Percentiles rank a stretch among this genome's conserved stretches.
Evolutionary conservation across 164 flowering plant species (phyloP).

Genomic region (Chimonanthus praecox): DNA sequence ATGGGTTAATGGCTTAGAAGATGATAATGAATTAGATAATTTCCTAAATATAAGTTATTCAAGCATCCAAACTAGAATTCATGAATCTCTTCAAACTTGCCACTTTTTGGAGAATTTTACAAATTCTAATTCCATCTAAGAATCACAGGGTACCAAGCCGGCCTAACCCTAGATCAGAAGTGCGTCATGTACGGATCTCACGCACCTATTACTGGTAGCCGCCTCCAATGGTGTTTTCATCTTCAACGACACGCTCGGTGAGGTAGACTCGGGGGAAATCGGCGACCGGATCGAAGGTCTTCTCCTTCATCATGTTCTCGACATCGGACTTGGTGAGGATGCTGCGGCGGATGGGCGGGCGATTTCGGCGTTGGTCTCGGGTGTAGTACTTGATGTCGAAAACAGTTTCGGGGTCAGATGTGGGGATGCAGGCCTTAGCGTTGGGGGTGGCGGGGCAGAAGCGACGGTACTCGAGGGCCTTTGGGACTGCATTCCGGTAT

Average conservation of each 20-base stretch:
- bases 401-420: constrained; percentile 70
- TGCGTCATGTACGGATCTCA: neutral
- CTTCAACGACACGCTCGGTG: constrained; percentile 53
- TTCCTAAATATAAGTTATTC: too few species aligned
- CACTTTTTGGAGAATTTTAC: too few species aligned
- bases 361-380: constrained; percentile 78
- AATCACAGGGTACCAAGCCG: neutral
- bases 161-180: neutral
- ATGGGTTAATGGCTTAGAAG: too few species aligned
- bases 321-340: constrained; percentile 62
- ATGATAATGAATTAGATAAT: too few species aligned
- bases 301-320: constrained; percentile 61
- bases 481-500: constrained; percentile 60
- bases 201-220: constrained; percentile 63
- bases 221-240: constrained; percentile 56
- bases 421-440: constrained; percentile 42
- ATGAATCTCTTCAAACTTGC: too few species aligned
- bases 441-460: constrained; percentile 59
- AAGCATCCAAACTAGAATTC: too few species aligned
- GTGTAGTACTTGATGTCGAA: constrained; percentile 76
- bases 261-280: constrained; percentile 66
- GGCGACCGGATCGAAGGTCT: constrained; percentile 32
- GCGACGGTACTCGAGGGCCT: constrained; percentile 58
- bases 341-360: constrained; percentile 62
- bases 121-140: too few species aligned